Evolutionary conservation across 257 asterid species (phyloP).

Genomic region (Solanum lycopersicoides): DNA sequence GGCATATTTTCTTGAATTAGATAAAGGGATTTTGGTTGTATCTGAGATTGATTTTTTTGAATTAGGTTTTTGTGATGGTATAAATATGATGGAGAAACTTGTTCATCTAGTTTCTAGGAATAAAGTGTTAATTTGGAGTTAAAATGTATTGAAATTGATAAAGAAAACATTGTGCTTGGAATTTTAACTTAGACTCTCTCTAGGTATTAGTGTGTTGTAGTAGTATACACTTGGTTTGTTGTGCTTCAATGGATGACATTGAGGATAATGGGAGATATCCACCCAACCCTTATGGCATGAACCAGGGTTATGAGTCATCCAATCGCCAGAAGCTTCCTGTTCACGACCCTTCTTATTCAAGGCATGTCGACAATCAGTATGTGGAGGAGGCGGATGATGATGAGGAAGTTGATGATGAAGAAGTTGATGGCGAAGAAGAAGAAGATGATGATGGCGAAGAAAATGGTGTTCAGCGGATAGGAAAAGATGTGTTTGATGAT

Average conservation of each 20-base stretch:
- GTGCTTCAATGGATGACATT: slow-evolving; percentile 46
- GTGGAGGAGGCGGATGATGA: slow-evolving; percentile 21
- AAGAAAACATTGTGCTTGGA: not conserved
- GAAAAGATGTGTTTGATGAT: slow-evolving; percentile 24
- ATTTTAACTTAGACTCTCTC: not conserved
- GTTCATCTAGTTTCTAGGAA: not conserved
- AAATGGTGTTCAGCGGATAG: slow-evolving; percentile 36
- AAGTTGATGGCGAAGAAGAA: not conserved
- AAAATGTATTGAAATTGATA: not conserved
- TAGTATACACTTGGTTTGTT: slow-evolving; percentile 1
- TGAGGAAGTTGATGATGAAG: slow-evolving; percentile 19
- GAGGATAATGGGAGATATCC: slow-evolving; percentile 44
- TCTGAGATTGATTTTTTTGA: not conserved
- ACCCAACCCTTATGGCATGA: slow-evolving; percentile 22
- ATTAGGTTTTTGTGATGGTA: not conserved
- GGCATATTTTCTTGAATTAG: not conserved
- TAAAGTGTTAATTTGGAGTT: not conserved
- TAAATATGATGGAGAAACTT: not conserved
- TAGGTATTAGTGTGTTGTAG: not conserved
- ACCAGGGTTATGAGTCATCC: slow-evolving; percentile 16
- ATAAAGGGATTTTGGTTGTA: not conserved
- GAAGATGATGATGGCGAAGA: slow-evolving; percentile 7
- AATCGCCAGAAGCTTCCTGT: slow-evolving; percentile 26
- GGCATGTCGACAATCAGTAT: slow-evolving; percentile 19
- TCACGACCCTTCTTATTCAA: slow-evolving; percentile 4